These are phyloP conservation scores for Harringtonia aguacate DNA, from an alignment of 2,329 filamentous ascomycete genomes.

Conservation along the genomic window DNA sequence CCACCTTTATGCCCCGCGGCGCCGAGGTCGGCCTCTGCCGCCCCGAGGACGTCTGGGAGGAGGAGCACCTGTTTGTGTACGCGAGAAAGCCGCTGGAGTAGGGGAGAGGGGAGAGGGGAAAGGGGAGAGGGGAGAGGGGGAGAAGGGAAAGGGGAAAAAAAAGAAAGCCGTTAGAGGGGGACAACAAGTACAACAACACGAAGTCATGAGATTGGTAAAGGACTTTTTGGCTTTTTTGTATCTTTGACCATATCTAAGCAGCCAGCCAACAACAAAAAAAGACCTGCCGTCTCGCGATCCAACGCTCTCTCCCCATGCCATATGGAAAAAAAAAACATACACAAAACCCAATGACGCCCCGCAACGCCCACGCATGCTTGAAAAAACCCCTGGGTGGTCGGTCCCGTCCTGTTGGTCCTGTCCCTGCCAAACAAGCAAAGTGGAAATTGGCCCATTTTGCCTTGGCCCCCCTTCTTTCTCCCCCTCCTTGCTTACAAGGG, in stretches of 20 bases:
- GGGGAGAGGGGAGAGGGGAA: neutral
- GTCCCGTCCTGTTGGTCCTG: neutral
- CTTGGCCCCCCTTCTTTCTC: too few relatives aligned
- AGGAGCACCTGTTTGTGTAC: constrained; percentile 18
- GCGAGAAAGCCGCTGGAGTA: constrained; percentile 12
- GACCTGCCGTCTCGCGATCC: too few relatives aligned
- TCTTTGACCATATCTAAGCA: too few relatives aligned
- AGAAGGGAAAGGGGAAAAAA: neutral
- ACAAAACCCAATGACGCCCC: neutral
- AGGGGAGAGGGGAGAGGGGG: neutral
- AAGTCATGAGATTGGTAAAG: too few relatives aligned
- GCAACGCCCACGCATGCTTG: too few relatives aligned
- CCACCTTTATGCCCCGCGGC: constrained; percentile 12
- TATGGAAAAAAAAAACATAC: neutral
- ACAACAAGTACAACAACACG: too few relatives aligned
- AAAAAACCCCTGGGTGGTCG: too few relatives aligned
- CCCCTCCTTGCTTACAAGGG: constrained; percentile 9
- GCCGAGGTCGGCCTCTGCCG: constrained; percentile 16
- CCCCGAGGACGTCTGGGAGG: constrained; percentile 17
- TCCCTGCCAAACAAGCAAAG: neutral
- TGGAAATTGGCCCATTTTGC: neutral
- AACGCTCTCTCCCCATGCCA: too few relatives aligned
- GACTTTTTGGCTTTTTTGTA: too few relatives aligned
- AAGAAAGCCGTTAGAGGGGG: too few relatives aligned
- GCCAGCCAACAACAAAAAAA: too few relatives aligned